A percentile compares a stretch with the other conserved stretches of the same genome.
phyloP scores from a whole-genome alignment of 495 filamentous ascomycete species.

The Hypoxylon crocopeplum region DNA sequence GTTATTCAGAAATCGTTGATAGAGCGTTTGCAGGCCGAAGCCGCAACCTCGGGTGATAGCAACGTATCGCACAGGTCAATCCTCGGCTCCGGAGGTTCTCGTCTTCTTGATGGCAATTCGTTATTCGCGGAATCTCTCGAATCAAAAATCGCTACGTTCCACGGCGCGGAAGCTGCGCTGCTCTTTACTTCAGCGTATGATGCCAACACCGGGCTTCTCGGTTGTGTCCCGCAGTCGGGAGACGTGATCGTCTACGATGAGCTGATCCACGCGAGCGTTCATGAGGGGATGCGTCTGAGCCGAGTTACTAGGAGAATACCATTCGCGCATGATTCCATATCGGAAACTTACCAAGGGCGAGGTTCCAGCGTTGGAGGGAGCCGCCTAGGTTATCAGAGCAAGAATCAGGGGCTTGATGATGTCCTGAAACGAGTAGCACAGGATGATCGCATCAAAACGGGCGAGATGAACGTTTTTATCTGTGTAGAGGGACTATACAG shows the following conservation, averaged over 20 bases:
- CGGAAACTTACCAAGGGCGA: slow-evolving; percentile 37
- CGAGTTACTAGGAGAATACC: slow-evolving; percentile 55
- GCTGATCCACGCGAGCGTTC: slow-evolving; percentile 76
- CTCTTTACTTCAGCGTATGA: slow-evolving; percentile 82
- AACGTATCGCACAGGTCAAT: slow-evolving; percentile 22
- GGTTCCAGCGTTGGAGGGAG: neutral
- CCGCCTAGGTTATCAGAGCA: neutral
- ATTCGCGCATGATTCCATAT: slow-evolving; percentile 69
- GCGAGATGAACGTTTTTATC: slow-evolving; percentile 64
- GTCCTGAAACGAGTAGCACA: slow-evolving; percentile 21
- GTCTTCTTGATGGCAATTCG: slow-evolving; percentile 75
- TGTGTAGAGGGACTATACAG: slow-evolving; percentile 80
- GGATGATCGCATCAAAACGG: slow-evolving; percentile 33
- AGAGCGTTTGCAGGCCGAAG: slow-evolving; percentile 42
- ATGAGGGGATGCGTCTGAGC: slow-evolving; percentile 77
- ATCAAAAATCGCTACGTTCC: slow-evolving; percentile 67
- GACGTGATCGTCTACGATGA: slow-evolving; percentile 78
- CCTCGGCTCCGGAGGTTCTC: slow-evolving; percentile 65
- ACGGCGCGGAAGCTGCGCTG: slow-evolving; percentile 67
- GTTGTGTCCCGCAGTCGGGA: slow-evolving; percentile 69
- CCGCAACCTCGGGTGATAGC: slow-evolving; percentile 1
- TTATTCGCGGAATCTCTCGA: slow-evolving; percentile 69
- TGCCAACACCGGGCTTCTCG: slow-evolving; percentile 74
- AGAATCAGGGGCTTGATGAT: slow-evolving; percentile 34
- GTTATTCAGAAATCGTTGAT: slow-evolving; percentile 51